phyloP scores from a whole-genome alignment of 371 early-diverging fungal genomes.

The Mortierella sp. region DNA sequence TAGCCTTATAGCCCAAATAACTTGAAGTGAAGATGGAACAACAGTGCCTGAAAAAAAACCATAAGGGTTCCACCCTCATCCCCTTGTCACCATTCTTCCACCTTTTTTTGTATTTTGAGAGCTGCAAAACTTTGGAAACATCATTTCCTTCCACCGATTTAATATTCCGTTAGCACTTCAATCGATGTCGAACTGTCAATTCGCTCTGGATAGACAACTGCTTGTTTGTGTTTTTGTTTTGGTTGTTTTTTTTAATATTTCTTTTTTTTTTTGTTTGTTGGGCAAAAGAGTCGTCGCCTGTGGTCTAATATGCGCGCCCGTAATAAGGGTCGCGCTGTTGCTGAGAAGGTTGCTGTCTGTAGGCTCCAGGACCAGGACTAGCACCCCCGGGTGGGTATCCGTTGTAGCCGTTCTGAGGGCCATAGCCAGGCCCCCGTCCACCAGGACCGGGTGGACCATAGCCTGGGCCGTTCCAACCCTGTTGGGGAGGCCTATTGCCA shows the following conservation, averaged over 20 bases:
- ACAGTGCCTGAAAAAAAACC: not conserved
- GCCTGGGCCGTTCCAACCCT: slow-evolving; percentile 6
- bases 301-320: not conserved
- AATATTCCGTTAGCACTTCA: not conserved
- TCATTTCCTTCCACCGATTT: slow-evolving; percentile 6
- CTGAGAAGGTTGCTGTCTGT: not conserved
- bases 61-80: not conserved
- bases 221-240: not conserved
- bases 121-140: not conserved
- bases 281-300: not conserved
- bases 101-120: not conserved
- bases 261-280: not conserved
- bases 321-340: slow-evolving; percentile 15
- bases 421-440: slow-evolving; percentile 15
- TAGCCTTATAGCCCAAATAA: not conserved
- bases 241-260: not conserved
- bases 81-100: not conserved
- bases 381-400: slow-evolving; percentile 10
- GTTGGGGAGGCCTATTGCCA: slow-evolving; percentile 8
- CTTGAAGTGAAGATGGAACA: not conserved
- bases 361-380: slow-evolving; percentile 17
- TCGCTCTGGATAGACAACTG: not conserved
- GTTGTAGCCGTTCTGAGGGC: slow-evolving; percentile 12
- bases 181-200: not conserved
- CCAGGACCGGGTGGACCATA: slow-evolving; percentile 23